These are phyloP conservation scores for Termitomyces sp. DNA, from an alignment of 768 basidiomycete species.

Conservation along the genomic window DNA sequence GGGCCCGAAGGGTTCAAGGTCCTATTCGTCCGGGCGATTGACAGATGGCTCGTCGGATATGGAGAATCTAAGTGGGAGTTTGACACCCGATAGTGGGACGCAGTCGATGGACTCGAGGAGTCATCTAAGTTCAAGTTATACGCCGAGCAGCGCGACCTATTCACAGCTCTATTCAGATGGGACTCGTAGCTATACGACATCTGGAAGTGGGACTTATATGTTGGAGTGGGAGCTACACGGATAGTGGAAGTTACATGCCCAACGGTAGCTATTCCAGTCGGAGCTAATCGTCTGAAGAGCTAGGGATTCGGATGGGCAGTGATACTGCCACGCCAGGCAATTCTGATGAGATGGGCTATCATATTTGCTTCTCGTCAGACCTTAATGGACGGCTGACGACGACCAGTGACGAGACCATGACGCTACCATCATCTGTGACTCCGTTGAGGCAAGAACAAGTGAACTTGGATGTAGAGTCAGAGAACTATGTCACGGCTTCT, in stretches of 20 bases:
- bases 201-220: conserved; percentile 5
- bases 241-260: conserved; percentile 14
- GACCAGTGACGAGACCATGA: conserved; percentile 23
- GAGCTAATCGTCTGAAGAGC: conserved; percentile 10
- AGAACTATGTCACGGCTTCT: conserved; percentile 39
- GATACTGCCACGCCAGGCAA: conserved; percentile 29
- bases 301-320: conserved; percentile 16
- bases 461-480: conserved; percentile 29
- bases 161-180: conserved; percentile 6
- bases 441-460: conserved; percentile 18
- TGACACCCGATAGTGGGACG: conserved; percentile 23
- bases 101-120: conserved; percentile 22
- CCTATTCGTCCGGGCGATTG: conserved; percentile 35
- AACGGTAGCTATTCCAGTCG: conserved; percentile 17
- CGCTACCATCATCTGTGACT: conserved; percentile 28
- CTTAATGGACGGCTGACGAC: conserved; percentile 31
- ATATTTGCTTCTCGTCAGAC: conserved; percentile 49
- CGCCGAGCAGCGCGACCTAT: neutral
- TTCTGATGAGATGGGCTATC: conserved; percentile 47
- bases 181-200: neutral
- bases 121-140: conserved; percentile 15
- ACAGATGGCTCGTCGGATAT: conserved; percentile 47
- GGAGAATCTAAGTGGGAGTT: conserved; percentile 38
- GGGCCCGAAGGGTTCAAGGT: conserved; percentile 34
- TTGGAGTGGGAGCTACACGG: conserved; percentile 8